phyloP scores from a whole-genome alignment of 116 monocot species.

The Trichopus zeylanicus region DNA sequence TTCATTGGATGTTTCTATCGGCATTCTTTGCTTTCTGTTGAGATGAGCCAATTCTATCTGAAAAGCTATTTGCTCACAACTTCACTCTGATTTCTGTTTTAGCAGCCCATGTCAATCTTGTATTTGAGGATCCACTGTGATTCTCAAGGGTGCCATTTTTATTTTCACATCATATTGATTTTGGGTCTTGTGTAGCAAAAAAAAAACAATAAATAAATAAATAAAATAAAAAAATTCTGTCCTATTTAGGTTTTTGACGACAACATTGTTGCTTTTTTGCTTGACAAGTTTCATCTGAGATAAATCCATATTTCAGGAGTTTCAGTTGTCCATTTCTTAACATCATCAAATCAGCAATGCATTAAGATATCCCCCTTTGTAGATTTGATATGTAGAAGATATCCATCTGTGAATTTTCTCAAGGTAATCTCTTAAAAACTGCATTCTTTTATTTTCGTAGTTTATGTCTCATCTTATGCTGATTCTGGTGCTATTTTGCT shows the following conservation, averaged over 20 bases:
- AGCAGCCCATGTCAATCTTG: background rate
- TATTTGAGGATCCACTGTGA: background rate
- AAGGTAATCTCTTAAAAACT: conserved; percentile 34
- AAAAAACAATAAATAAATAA: too few species aligned
- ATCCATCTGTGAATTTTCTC: conserved; percentile 73
- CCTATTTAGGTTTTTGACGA: background rate
- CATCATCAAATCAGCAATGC: conserved; percentile 36
- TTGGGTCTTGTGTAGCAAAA: background rate
- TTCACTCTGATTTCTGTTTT: too few species aligned
- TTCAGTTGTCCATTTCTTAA: conserved; percentile 64
- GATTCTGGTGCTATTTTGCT: background rate
- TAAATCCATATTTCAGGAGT: conserved; percentile 41
- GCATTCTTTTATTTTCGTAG: conserved; percentile 3
- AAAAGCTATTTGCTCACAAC: too few species aligned
- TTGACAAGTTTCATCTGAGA: background rate
- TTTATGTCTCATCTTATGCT: background rate
- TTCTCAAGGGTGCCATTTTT: background rate
- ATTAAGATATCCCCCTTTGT: conserved; percentile 46
- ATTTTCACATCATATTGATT: background rate
- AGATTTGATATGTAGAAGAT: conserved; percentile 47
- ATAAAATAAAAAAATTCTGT: too few species aligned
- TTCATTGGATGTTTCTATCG: background rate
- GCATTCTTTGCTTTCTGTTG: background rate
- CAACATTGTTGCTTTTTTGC: too few species aligned
- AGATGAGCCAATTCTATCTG: background rate